These are phyloP conservation scores for Paramecium octaurelia DNA, from an alignment of 73 alveolate genomes.

Conservation along the genomic window DNA sequence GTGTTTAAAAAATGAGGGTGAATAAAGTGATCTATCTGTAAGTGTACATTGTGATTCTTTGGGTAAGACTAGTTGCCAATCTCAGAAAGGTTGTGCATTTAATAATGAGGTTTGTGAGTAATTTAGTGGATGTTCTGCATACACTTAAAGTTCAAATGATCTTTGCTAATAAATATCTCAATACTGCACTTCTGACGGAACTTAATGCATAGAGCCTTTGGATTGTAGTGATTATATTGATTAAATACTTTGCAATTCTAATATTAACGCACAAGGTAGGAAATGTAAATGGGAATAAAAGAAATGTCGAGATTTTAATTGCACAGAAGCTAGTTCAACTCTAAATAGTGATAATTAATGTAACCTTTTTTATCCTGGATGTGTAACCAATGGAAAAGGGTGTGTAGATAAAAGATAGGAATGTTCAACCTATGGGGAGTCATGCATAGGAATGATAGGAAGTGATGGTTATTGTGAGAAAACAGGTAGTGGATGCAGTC, in stretches of 20 bases:
- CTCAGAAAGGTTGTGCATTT: not conserved
- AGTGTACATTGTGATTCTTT: not conserved
- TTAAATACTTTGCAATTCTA: not conserved
- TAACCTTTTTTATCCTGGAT: not conserved
- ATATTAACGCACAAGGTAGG: not conserved
- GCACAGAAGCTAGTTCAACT: constrained; percentile 3
- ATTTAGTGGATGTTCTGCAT: constrained; percentile 9
- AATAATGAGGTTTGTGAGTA: not conserved
- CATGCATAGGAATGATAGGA: not conserved
- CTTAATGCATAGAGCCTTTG: not conserved
- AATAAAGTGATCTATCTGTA: not conserved
- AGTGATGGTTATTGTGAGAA: not conserved
- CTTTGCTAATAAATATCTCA: not conserved
- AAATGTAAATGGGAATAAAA: not conserved
- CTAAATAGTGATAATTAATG: not conserved
- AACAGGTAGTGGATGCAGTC: not conserved
- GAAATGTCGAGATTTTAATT: not conserved
- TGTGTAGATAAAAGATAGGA: not conserved
- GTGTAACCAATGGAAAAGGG: not conserved
- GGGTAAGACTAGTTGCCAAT: not conserved
- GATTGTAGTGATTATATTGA: not conserved
- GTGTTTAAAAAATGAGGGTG: not conserved
- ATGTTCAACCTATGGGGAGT: not conserved
- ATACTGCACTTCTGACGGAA: constrained; percentile 1
- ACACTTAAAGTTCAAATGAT: not conserved